Base-by-base conservation (phyloP, 148 eudicot species). In the Mesembryanthemum crystallinum region DNA sequence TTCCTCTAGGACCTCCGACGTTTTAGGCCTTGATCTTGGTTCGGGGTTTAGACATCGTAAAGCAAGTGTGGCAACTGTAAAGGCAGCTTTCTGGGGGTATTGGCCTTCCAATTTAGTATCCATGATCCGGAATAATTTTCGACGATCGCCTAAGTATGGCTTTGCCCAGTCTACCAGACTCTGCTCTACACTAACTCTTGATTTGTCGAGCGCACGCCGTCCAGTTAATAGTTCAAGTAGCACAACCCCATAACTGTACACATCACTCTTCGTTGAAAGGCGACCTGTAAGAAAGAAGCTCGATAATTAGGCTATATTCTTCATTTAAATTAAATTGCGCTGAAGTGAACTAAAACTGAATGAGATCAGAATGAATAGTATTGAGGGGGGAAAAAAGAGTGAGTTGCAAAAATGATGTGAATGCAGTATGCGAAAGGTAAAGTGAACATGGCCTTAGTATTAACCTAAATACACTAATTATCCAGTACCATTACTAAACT, bases 211-310 rank as follows among this genome's bases (percentile, higher is more conserved):
- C 37, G 96, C 91, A 23, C 88, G 90, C 1, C 93, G 86, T 29
- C 96, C 96, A 1, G 93, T 85, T n/a, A 91, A 69, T 30, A 91
- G 81, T 70, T 91, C 96, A 2, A 91, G 90, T 37, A 91, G 43
- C 45, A 91, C 96, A 8, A 91, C 96, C 64, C 96, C 96, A 35
- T 89, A 91, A 82, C 96, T 89, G 73, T 91, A 91, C 39, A 91
- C 96, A 71, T 91, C 96, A 51, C 93, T 87, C 75, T 87, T 89
- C 47, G 88, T 82, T 60, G 91, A 86, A 58, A 91, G 84, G 58
- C 93, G 89, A 30, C 96, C 96, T 91, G 88, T 69, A 71, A 27
- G 75, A 51, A 64, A 42, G 69, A 69, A 6, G 51, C 3, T 12
- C 69, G 27, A 6, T 20, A 25, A 29, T 69, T 42, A 69, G 63